Percentiles rank a stretch among this genome's conserved stretches.
Evolutionary conservation across 495 filamentous ascomycete genomes (phyloP).

Genomic region (Hypoxylon fuscum): DNA sequence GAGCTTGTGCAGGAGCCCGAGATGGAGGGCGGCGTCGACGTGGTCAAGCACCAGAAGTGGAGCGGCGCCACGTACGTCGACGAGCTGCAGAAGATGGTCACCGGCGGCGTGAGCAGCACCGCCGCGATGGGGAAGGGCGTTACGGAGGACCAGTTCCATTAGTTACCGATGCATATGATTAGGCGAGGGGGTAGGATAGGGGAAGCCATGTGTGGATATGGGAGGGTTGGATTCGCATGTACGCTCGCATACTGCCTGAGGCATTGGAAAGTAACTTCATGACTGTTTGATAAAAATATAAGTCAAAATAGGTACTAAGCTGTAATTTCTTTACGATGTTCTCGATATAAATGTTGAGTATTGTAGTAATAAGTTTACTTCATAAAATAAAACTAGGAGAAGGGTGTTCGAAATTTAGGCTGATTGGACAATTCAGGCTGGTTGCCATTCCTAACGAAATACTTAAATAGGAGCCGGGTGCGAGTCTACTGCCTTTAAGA

Average conservation of each 20-base stretch:
- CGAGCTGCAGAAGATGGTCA: slow-evolving; percentile 96
- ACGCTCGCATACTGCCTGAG: not conserved
- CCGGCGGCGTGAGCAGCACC: slow-evolving; percentile 88
- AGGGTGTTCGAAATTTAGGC: too few relatives aligned
- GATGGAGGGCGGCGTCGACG: slow-evolving; percentile 88
- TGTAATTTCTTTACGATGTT: not conserved
- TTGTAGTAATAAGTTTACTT: too few relatives aligned
- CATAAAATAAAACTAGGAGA: too few relatives aligned
- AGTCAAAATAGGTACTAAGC: not conserved
- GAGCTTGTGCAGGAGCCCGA: slow-evolving; percentile 97
- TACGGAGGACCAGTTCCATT: slow-evolving; percentile 94
- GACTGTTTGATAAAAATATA: not conserved
- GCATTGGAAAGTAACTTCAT: not conserved
- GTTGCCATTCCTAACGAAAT: too few relatives aligned
- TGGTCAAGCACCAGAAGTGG: slow-evolving; percentile 99
- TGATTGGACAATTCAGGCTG: too few relatives aligned
- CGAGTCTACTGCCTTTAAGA: too few relatives aligned
- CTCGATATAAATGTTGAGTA: too few relatives aligned
- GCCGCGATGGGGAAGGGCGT: slow-evolving; percentile 97
- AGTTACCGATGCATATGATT: not conserved
- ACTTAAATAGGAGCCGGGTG: too few relatives aligned
- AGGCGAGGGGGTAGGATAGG: too few relatives aligned
- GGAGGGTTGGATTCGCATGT: not conserved
- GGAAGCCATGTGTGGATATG: too few relatives aligned
- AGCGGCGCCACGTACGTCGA: slow-evolving; percentile 93